Percentiles rank a stretch among this genome's conserved stretches.
Evolutionary conservation across 2,329 filamentous ascomycete genomes (phyloP).

Genomic region (Aspergillus alliaceus): DNA sequence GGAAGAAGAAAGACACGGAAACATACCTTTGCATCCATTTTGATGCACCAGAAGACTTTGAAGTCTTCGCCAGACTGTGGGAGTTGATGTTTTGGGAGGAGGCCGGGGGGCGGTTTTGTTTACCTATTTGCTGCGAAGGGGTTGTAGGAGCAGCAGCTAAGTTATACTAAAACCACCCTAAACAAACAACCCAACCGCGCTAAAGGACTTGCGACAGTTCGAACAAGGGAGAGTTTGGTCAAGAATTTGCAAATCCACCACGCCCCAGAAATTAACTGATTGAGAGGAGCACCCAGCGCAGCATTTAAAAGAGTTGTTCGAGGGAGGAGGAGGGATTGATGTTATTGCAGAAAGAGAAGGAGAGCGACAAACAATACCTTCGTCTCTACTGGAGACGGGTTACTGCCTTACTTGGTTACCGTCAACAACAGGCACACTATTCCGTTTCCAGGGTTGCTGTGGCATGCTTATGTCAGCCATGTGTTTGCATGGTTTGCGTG

Average conservation of each 20-base stretch:
- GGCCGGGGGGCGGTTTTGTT: slow-evolving; percentile 17
- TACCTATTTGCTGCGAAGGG: slow-evolving; percentile 18
- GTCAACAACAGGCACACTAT: slow-evolving; percentile 22
- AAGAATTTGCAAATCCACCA: neutral
- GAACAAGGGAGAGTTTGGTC: neutral
- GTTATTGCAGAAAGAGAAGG: neutral
- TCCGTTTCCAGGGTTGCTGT: slow-evolving; percentile 14
- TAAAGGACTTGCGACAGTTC: slow-evolving; percentile 4
- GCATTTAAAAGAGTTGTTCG: slow-evolving; percentile 1
- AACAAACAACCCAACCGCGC: slow-evolving; percentile 26
- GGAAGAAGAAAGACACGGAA: slow-evolving; percentile 17
- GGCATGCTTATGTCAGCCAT: slow-evolving; percentile 18
- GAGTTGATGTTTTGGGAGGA: slow-evolving; percentile 9
- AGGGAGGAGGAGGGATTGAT: slow-evolving; percentile 11
- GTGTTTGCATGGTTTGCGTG: slow-evolving; percentile 16
- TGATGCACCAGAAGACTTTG: slow-evolving; percentile 11
- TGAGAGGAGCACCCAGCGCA: neutral
- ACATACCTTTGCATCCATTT: slow-evolving; percentile 52
- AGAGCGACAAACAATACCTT: slow-evolving; percentile 5
- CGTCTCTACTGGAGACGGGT: slow-evolving; percentile 8
- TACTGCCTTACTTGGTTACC: slow-evolving; percentile 22
- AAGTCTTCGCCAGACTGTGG: slow-evolving; percentile 14
- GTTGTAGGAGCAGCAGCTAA: slow-evolving; percentile 16
- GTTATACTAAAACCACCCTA: slow-evolving; percentile 23
- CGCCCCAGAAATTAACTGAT: too few species aligned